phyloP scores from a whole-genome alignment of 768 basidiomycete genomes.

The Lepiota brunneoincarnata region DNA sequence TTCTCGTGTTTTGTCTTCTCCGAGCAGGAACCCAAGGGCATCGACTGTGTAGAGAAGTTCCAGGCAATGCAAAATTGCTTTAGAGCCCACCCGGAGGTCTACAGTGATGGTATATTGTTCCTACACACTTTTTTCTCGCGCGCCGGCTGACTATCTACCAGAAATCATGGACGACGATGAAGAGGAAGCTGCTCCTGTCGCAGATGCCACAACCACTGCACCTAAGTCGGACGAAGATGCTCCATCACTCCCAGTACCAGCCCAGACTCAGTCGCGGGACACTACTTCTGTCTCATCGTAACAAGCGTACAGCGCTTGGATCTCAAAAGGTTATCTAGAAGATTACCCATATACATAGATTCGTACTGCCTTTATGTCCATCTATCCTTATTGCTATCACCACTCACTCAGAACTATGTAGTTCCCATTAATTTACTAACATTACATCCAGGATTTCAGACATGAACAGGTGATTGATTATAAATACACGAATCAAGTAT shows the following conservation, averaged over 20 bases:
- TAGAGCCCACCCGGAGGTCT: constrained; percentile 92
- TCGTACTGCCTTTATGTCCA: background rate
- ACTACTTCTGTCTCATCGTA: background rate
- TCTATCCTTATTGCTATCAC: constrained; percentile 8
- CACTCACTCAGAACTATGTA: constrained; percentile 3
- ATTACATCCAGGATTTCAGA: constrained; percentile 3
- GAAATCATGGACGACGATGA: constrained; percentile 74
- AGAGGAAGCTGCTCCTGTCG: constrained; percentile 32
- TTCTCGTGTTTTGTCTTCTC: constrained; percentile 97
- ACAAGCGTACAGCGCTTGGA: background rate
- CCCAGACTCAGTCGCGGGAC: background rate
- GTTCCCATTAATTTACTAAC: constrained; percentile 11
- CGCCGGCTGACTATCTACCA: constrained; percentile 19
- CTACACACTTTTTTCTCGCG: constrained; percentile 7
- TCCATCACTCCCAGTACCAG: background rate
- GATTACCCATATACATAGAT: background rate
- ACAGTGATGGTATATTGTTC: constrained; percentile 75
- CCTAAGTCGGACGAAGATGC: constrained; percentile 12
- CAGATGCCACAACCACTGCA: constrained; percentile 1
- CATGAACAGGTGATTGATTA: constrained; percentile 16
- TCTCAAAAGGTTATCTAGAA: background rate
- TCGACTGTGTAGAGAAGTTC: constrained; percentile 98
- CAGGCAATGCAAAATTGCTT: constrained; percentile 98
- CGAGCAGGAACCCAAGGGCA: constrained; percentile 94
- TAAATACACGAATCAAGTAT: constrained; percentile 16